Base-by-base conservation (phyloP, 495 filamentous ascomycete species). In the Wilcoxina mikolae region DNA sequence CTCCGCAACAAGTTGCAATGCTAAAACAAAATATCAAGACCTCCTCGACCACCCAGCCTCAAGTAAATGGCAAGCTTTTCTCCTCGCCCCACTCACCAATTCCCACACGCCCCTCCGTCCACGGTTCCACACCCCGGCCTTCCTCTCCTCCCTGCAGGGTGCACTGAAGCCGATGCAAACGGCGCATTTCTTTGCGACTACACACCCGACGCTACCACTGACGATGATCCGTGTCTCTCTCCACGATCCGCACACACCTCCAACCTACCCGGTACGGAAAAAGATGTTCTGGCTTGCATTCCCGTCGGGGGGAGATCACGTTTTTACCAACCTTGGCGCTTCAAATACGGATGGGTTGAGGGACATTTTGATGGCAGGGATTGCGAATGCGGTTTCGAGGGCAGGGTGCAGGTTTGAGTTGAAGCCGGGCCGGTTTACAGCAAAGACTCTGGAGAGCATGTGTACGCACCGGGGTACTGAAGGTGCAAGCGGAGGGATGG, bases 321-420 rank as follows among this genome's bases (percentile, higher is more conserved):
- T 91, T 27, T 93, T 82, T 60, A 77, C 85, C 23, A 85, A 83
- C 25, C 76, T 81, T 29, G 59, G 73, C 0, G 68, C 67, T 12
- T 75, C 73, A 1, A 81, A 86, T 41, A 65, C 75, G 0, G 75
- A 74, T n/a, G 79, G 73, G 50, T 71, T 93, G 2, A 77, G 79
- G 38, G 78, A 76, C n/a, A 65, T 85, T 0, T 76, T 89, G 4
- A 70, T 84, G 7, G 79, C 84, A 48, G 81, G 82, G 0, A 76
- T 94, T 2, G 85, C 87, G 0, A 83, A 83, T 58, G 86, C 85
- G 4, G 72, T 94, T 22, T 86, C 82, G 1, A 71, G 78, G 2
- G 80, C 76, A 10, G 74, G 81, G n/a, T 71, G 80, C 53, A 72
- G 85, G 17, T 87, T 84, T 53, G 71, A 74, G 1, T 67, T 94